phyloP scores from a whole-genome alignment of 2,329 filamentous ascomycete genomes.

The Neofusicoccum cordaticola region DNA sequence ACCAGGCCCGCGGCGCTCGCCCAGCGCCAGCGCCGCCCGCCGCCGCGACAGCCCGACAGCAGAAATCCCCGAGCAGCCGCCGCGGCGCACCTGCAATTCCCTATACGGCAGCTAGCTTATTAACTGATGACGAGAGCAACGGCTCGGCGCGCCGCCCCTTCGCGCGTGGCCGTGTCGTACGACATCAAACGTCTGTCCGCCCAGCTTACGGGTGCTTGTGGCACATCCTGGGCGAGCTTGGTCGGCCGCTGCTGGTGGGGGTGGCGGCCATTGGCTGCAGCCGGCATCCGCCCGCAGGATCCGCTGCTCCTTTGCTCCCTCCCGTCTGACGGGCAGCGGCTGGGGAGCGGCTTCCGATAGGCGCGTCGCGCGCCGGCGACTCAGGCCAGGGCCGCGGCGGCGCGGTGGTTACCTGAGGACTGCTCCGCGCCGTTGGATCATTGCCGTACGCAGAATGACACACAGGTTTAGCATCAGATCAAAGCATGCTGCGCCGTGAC shows the following conservation, averaged over 20 bases:
- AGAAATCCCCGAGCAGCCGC: neutral
- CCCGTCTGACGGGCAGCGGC: neutral
- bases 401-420: neutral
- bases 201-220: neutral
- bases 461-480: neutral
- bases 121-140: conserved; percentile 7
- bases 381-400: neutral
- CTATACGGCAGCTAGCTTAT: conserved; percentile 7
- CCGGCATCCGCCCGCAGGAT: conserved; percentile 6
- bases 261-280: neutral
- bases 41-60: neutral
- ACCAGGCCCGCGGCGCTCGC: conserved; percentile 5
- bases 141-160: neutral
- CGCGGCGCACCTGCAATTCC: conserved; percentile 1
- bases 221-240: neutral
- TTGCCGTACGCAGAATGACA: neutral
- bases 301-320: neutral
- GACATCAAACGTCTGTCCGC: neutral
- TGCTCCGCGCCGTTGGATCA: neutral
- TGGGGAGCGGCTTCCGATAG: neutral
- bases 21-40: neutral
- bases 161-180: conserved; percentile 10
- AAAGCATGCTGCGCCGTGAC: neutral
- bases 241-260: neutral
- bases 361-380: neutral